Evolutionary conservation across 148 eudicot genomes (phyloP), one percentile per base, ranked within the genome.

Genomic region (Camellia lanceoleosa): DNA sequence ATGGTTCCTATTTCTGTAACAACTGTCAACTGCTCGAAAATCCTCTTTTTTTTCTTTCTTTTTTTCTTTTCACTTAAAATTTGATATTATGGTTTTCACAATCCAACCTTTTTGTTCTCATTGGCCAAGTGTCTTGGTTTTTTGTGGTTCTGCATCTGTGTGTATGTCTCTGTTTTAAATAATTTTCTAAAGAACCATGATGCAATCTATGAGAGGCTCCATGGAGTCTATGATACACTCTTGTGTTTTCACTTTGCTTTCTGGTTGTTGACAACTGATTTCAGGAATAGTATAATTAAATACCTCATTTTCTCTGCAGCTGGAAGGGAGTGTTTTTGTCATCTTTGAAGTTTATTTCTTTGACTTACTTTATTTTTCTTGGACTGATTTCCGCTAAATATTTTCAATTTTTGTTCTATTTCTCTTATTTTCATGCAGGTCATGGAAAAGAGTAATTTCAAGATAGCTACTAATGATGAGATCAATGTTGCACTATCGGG

Each of bases 371-470:
- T 30, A 30, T 30, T 5, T 47, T 70, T n/a, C 56, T 72, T 72
- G 43, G 20, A 38, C 16, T 72, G 16, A 52, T 61, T 49, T 79
- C 42, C 60, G 2, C 44, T 3, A 7, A 47, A 60, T 20, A 10
- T 73, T 60, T 61, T 30, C 44, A 2, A 66, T 70, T 75, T 75
- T 63, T 59, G 15, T 70, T 71, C 0, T 78, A 41, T 68, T 74
- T 18, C 47, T 74, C 67, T 73, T 71, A 8, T 41, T 59, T 47
- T 44, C 54, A 41, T 77, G 75, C 84, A 95, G 99, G 87, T 95
- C 51, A 93, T 95, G 97, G 92, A 92, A 10, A 95, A 93, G 84
- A 95, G 99, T 85, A 93, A 95, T 84, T 95, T 95, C 83, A 95
- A 93, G 90, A 87, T 96, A 73, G 91, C 92, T 23, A 87, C 89